A percentile compares a stretch with the other conserved stretches of the same genome.
Evolutionary conservation across 148 eudicot species (phyloP).

Genomic region (Pouteria glomerata): DNA sequence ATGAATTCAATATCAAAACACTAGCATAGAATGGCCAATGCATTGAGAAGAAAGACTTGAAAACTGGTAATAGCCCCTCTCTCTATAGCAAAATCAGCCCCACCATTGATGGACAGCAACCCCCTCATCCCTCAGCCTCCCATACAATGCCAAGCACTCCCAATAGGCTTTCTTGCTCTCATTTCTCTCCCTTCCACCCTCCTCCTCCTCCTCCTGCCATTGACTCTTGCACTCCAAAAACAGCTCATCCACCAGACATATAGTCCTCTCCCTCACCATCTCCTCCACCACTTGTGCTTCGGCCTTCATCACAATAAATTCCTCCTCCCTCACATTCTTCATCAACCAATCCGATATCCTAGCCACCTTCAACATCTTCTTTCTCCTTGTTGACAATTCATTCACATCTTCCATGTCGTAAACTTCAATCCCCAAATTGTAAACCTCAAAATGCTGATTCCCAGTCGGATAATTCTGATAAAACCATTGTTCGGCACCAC

Average conservation of each 20-base stretch:
- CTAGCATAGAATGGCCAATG: not conserved
- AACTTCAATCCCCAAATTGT: slow-evolving; percentile 15
- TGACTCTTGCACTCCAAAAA: slow-evolving; percentile 30
- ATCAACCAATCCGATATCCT: slow-evolving; percentile 24
- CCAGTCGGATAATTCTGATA: slow-evolving; percentile 23
- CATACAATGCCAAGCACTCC: slow-evolving; percentile 35
- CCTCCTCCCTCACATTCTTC: slow-evolving; percentile 20
- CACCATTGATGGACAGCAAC: slow-evolving; percentile 48
- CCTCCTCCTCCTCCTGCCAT: not conserved
- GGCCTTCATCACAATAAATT: slow-evolving; percentile 38
- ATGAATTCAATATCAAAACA: too few relatives aligned
- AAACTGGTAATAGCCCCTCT: not conserved
- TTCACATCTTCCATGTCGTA: not conserved
- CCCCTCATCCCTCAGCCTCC: slow-evolving; percentile 33
- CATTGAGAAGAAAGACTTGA: too few relatives aligned
- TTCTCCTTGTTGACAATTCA: not conserved
- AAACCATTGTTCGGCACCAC: slow-evolving; percentile 27
- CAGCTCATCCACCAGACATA: slow-evolving; percentile 37
- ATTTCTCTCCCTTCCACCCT: not conserved
- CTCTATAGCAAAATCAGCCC: slow-evolving; percentile 10
- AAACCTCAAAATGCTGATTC: slow-evolving; percentile 25
- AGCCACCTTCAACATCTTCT: not conserved
- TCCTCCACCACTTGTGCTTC: slow-evolving; percentile 30
- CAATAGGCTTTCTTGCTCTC: slow-evolving; percentile 22
- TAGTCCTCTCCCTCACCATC: slow-evolving; percentile 28